phyloP scores from a whole-genome alignment of 1,284 basidiomycete species.

The Chalciporus sp. region DNA sequence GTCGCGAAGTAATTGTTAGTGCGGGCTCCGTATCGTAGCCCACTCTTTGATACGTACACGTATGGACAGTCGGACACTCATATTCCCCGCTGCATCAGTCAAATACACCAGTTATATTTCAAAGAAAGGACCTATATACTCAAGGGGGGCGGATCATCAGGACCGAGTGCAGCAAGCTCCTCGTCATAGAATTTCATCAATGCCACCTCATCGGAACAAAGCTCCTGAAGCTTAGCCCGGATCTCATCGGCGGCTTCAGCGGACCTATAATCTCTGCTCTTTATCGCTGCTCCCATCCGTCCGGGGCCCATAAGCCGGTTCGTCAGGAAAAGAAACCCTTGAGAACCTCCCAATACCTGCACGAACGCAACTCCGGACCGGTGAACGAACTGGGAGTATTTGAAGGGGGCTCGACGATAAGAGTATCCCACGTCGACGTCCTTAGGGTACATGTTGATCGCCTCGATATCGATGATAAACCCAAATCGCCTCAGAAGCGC shows the following conservation, averaged over 20 bases:
- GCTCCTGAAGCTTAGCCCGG: slow-evolving; percentile 58
- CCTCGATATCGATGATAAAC: slow-evolving; percentile 89
- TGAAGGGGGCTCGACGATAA: slow-evolving; percentile 78
- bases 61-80: slow-evolving; percentile 1
- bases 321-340: slow-evolving; percentile 86
- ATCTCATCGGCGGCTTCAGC: slow-evolving; percentile 60
- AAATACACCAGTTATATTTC: slow-evolving; percentile 10
- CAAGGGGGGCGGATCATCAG: slow-evolving; percentile 68
- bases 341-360: slow-evolving; percentile 76
- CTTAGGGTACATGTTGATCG: slow-evolving; percentile 73
- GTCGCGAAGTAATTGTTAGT: slow-evolving; percentile 73
- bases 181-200: slow-evolving; percentile 74
- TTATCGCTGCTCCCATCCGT: slow-evolving; percentile 55
- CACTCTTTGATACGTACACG: slow-evolving; percentile 9
- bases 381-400: slow-evolving; percentile 88
- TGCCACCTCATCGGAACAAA: slow-evolving; percentile 62
- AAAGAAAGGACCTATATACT: slow-evolving; percentile 34
- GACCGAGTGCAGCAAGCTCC: slow-evolving; percentile 54
- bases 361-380: slow-evolving; percentile 85
- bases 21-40: slow-evolving; percentile 65
- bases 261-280: slow-evolving; percentile 51
- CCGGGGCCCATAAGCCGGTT: slow-evolving; percentile 80
- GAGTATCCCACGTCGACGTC: slow-evolving; percentile 86
- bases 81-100: slow-evolving; percentile 11
- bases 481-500: slow-evolving; percentile 75